Evolutionary conservation across 169 alveolate genomes (phyloP), one percentile per base, ranked within the genome.

Genomic region (Eimeria falciformis): DNA sequence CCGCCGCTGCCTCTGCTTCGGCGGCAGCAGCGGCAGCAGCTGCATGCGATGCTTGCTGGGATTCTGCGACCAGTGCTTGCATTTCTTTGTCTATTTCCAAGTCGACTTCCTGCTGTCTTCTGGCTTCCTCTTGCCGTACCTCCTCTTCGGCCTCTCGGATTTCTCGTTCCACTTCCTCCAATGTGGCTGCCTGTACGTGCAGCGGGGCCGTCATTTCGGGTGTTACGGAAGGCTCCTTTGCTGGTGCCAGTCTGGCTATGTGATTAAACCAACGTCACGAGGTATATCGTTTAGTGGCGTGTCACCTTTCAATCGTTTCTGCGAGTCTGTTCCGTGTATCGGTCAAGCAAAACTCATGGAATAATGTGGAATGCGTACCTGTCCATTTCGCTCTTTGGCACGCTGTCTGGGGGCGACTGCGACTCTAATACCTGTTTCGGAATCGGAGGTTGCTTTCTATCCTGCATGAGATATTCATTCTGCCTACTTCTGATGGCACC

Each of bases 71-170:
- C 71, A 78, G 68, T 21, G 46, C 71, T 17, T 46, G 87, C 68
- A 78, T 27, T 40, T 78, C 87, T 7, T 25, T 69, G 3, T 78
- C 73, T 25, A 78, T 50, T 40, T 78, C 87, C 27, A 2, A 25
- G n/a, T 78, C 71, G 12, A 58, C 9, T 27, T 78, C 87, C 18
- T 27, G 71, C 17, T 46, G 50, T 33, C 46, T 1, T 25, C 37
- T 68, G 53, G 5, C 29, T 27, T 78, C 87, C 29, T 5, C 68
- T 40, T 78, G 37, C 53, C 87, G 71, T 50, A 50, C 87, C 17
- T 78, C 87, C 25, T 25, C 87, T 40, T 78, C 87, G 18, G 87
- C 87, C 25, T 29, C 87, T 12, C n/a, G 87, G 71, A 78, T 43
- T 14, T 78, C 87, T 6, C 29, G 25, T 25, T 50, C 55, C 17